Conservation (phyloP, 2,329 filamentous ascomycete genomes). For the Fusarium illudens region DNA sequence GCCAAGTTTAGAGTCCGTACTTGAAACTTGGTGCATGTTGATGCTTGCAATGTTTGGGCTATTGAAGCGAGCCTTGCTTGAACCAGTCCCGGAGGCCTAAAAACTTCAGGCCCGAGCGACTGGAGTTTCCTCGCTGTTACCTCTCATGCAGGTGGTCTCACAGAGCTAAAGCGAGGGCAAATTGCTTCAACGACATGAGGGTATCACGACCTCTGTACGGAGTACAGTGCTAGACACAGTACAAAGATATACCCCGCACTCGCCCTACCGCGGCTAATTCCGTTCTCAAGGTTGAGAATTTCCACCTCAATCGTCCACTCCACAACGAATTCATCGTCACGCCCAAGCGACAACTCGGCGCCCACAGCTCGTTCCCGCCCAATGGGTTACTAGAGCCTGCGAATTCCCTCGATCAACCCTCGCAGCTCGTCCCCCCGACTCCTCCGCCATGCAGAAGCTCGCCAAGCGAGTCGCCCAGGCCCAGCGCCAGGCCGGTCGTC, state of each 20-base stretch:
- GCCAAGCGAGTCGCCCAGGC: constrained; percentile 72
- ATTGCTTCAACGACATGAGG: constrained; percentile 7
- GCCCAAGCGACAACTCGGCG: constrained; percentile 37
- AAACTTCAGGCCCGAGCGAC: no score
- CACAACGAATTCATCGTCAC: constrained; percentile 39
- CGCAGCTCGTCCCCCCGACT: constrained; percentile 8
- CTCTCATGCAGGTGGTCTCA: background rate
- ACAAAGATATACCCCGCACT: background rate
- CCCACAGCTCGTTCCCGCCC: constrained; percentile 33
- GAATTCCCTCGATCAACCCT: constrained; percentile 14
- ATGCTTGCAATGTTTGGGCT: background rate
- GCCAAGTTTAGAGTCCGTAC: background rate
- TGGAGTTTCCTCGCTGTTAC: background rate
- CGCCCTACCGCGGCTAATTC: constrained; percentile 27
- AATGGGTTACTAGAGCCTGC: constrained; percentile 41
- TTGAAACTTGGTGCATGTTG: background rate
- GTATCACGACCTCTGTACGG: constrained; percentile 7
- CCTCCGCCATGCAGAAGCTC: constrained; percentile 72
- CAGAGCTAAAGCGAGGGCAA: background rate
- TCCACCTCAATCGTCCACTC: constrained; percentile 36
- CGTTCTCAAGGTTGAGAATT: constrained; percentile 40
- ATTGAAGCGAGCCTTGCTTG: background rate
- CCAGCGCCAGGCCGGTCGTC: constrained; percentile 68
- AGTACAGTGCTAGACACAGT: constrained; percentile 27
- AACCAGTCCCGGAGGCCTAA: background rate